A percentile compares a stretch with the other conserved stretches of the same genome.
These are phyloP conservation scores for Aspergillus costaricaensis DNA, from an alignment of 2,329 filamentous ascomycete genomes.

Conservation along the genomic window DNA sequence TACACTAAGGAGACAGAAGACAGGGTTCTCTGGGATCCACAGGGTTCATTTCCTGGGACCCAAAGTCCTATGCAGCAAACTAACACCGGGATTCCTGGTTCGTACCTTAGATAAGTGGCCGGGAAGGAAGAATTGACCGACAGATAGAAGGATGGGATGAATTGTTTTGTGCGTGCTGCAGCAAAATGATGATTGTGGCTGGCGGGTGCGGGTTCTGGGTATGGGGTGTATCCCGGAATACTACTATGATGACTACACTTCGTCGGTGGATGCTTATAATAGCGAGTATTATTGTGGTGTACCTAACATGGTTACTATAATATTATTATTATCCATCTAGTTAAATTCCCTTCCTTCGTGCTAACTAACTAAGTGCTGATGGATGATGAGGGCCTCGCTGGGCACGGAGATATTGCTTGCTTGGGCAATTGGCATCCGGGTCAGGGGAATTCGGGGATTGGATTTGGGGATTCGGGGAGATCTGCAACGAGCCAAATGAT, in stretches of 20 bases:
- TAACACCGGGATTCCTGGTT: conserved; percentile 7
- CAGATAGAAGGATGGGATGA: background rate
- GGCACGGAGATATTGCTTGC: conserved; percentile 19
- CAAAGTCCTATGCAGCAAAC: conserved; percentile 17
- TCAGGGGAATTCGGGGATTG: background rate
- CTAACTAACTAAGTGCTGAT: background rate
- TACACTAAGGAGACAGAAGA: background rate
- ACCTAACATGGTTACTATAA: background rate
- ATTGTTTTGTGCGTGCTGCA: background rate
- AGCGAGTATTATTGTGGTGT: background rate
- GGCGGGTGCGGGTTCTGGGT: background rate
- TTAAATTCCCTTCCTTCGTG: background rate
- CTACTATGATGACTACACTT: too few relatives aligned
- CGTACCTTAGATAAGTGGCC: background rate
- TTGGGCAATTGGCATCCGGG: conserved; percentile 7
- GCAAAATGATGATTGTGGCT: background rate
- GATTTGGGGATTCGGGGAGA: background rate
- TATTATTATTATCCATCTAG: background rate
- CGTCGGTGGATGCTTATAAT: background rate
- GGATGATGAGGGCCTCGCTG: background rate
- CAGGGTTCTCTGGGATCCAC: conserved; percentile 7
- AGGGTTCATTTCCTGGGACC: conserved; percentile 12
- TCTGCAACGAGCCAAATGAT: background rate
- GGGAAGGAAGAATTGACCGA: background rate
- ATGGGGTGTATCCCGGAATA: too few relatives aligned